phyloP scores from a whole-genome alignment of 495 filamentous ascomycete species.

The Cenococcum geophilum region DNA sequence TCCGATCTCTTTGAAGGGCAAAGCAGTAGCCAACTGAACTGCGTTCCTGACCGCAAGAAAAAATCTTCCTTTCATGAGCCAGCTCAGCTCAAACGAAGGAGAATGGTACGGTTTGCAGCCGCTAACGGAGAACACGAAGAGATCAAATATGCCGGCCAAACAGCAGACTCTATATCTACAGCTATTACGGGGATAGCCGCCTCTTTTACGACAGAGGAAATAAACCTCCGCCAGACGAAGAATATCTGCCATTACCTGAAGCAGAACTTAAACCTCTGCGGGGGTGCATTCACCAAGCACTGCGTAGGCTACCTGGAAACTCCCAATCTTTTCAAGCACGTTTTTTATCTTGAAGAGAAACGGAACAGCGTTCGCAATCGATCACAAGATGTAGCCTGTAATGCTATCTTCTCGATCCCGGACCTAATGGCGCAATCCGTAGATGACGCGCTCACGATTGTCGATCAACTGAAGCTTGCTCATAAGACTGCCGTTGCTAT shows the following conservation, averaged over 20 bases:
- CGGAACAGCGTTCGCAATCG: neutral
- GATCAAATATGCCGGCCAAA: too few species aligned
- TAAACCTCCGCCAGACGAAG: slow-evolving; percentile 20
- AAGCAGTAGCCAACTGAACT: too few species aligned
- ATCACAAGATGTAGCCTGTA: neutral
- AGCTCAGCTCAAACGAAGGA: too few species aligned
- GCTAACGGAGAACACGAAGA: too few species aligned
- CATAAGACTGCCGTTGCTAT: slow-evolving; percentile 36
- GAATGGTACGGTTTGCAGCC: too few species aligned
- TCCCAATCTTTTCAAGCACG: slow-evolving; percentile 16
- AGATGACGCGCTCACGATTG: slow-evolving; percentile 9
- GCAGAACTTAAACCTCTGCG: slow-evolving; percentile 16
- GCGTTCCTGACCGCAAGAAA: too few species aligned
- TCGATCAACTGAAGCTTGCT: slow-evolving; percentile 36
- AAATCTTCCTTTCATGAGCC: too few species aligned
- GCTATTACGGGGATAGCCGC: slow-evolving; percentile 9
- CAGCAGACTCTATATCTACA: neutral
- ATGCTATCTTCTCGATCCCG: slow-evolving; percentile 4
- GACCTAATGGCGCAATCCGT: slow-evolving; percentile 10
- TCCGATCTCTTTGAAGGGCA: too few species aligned
- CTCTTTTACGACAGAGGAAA: slow-evolving; percentile 7
- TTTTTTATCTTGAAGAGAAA: slow-evolving; percentile 15
- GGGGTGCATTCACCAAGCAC: slow-evolving; percentile 4
- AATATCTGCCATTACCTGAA: slow-evolving; percentile 26
- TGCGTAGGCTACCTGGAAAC: slow-evolving; percentile 25